phyloP scores from a whole-genome alignment of 257 asterid species.

The Forsythia suspensa region DNA sequence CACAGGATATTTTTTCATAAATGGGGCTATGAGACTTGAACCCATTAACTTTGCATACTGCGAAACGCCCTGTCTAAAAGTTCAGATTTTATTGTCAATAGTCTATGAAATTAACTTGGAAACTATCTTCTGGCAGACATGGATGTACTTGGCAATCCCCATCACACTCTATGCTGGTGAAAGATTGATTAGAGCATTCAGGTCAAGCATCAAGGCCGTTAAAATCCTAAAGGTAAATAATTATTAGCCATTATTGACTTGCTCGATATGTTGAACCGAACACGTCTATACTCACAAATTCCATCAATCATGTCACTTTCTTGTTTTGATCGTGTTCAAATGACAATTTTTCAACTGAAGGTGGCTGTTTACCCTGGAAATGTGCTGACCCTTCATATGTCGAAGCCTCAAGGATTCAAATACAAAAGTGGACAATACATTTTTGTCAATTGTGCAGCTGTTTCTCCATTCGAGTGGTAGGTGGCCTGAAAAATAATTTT shows the following conservation, averaged over 20 bases:
- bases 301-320: neutral
- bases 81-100: neutral
- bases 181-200: conserved; percentile 64
- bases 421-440: conserved; percentile 85
- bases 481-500: conserved; percentile 8
- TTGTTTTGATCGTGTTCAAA: neutral
- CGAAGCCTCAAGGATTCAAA: conserved; percentile 86
- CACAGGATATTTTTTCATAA: neutral
- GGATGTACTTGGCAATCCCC: conserved; percentile 84
- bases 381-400: conserved; percentile 82
- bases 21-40: neutral
- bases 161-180: conserved; percentile 61
- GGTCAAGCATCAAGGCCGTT: conserved; percentile 75
- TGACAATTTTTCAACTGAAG: conserved; percentile 29
- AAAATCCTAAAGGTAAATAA: conserved; percentile 64
- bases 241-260: neutral
- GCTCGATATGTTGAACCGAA: neutral
- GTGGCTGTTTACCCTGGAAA: conserved; percentile 89
- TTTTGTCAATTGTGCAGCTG: conserved; percentile 90
- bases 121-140: conserved; percentile 48
- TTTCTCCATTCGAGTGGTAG: conserved; percentile 93
- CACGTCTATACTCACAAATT: neutral
- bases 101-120: neutral
- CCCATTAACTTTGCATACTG: neutral
- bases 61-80: neutral